Evolutionary conservation across 768 basidiomycete genomes (phyloP), one percentile per base, ranked within the genome.

Genomic region (Termitomyces heimii): DNA sequence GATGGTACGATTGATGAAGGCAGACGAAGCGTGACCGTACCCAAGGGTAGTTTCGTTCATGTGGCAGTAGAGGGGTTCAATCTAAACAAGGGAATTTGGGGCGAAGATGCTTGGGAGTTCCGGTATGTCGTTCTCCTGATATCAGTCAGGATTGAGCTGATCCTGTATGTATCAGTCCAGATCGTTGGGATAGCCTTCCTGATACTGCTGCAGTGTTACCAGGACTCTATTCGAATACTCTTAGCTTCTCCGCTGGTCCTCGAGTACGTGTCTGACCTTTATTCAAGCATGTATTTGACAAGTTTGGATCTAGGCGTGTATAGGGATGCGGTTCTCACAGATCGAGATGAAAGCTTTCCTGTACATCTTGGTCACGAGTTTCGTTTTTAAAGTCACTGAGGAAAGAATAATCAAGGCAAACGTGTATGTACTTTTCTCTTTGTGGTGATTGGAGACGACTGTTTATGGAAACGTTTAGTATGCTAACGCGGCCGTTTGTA

Each of bases 181-280:
- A 93, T 59, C 77, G 91, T 22, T 93, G 91, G 91, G 81, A 88
- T 64, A 75, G 82, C 59, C 78, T 92, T 0, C 87, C 92, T 0
- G 85, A 91, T 58, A 72, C 75, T 18, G 90, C 79, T 4, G 62
- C 71, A 18, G 71, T 76, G 22, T 71, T 83, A 39, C 91, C 90
- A 18, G 90, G 91, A 2, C 66, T 90, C 31, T 90, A 83, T 66
- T 79, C 83, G 26, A 87, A 88, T 65, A 79, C 83, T 0, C 70
- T 92, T 37, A 83, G 85, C 0, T 93, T 93, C 66, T 92, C 90
- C 13, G 84, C 86, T n/a, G 92, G 91, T 24, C 90, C 90, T 47
- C 78, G 91, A 47, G 91, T 89, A 67, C 57, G 89, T 76, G 4
- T 24, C n/a, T 40, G 4, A n/a, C 3, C n/a, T 40, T 37, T 1